A percentile compares a stretch with the other conserved stretches of the same genome.
Conservation (phyloP, 177 flowering plant species). For the Tripterygium wilfordii region DNA sequence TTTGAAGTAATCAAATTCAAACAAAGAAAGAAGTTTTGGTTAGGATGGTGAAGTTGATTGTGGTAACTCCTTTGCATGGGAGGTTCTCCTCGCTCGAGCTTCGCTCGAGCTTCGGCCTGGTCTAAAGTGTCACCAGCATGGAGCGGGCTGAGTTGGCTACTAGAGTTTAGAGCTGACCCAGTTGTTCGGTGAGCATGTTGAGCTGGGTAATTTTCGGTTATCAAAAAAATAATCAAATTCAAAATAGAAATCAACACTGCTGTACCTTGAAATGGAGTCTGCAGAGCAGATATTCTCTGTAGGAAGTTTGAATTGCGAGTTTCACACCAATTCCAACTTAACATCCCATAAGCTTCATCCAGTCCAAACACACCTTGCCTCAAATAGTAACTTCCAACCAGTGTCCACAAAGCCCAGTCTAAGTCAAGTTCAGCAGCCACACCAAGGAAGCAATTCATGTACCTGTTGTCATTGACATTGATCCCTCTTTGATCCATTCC, state of each 20-base stretch:
- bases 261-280: slow-evolving; percentile 20
- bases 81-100: too few species aligned
- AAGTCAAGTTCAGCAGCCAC: slow-evolving; percentile 25
- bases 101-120: too few species aligned
- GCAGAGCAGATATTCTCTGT: slow-evolving; percentile 13
- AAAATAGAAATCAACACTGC: background rate
- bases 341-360: slow-evolving; percentile 35
- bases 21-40: too few species aligned
- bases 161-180: too few species aligned
- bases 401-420: slow-evolving; percentile 48
- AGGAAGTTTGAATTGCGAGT: slow-evolving; percentile 15
- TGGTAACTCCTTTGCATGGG: too few species aligned
- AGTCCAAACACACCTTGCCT: slow-evolving; percentile 10
- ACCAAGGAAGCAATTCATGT: slow-evolving; percentile 31
- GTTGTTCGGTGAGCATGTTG: slow-evolving; percentile 1
- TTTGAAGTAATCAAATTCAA: too few species aligned
- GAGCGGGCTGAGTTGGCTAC: too few species aligned
- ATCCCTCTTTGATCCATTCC: slow-evolving; percentile 28
- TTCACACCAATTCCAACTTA: slow-evolving; percentile 21
- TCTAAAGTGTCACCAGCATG: too few species aligned
- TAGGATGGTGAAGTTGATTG: too few species aligned
- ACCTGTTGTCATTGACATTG: slow-evolving; percentile 21
- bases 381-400: slow-evolving; percentile 38
- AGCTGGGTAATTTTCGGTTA: too few species aligned
- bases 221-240: background rate